A percentile compares a stretch with the other conserved stretches of the same genome.
Conservation (phyloP, 495 filamentous ascomycete species). For the Talaromyces ruber region DNA sequence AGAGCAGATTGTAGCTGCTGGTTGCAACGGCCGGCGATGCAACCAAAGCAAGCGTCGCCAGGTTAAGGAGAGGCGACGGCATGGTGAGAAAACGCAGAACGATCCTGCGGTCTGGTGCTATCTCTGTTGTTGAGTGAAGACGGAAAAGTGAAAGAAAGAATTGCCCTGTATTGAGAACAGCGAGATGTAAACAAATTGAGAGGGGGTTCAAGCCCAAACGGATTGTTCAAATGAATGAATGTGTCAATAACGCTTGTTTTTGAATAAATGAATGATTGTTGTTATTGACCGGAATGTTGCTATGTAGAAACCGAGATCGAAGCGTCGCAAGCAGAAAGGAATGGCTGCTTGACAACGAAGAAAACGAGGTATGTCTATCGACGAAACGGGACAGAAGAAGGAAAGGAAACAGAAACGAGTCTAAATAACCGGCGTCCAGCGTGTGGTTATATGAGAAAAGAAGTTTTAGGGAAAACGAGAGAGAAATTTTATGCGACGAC, state of each 20-base stretch:
- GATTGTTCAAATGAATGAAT: constrained; percentile 5
- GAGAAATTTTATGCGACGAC: not conserved
- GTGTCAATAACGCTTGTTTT: not conserved
- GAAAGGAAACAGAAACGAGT: not conserved
- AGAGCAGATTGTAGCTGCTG: constrained; percentile 28
- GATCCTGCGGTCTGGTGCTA: not conserved
- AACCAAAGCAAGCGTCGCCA: not conserved
- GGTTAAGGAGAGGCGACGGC: constrained; percentile 6
- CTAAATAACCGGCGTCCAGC: not conserved
- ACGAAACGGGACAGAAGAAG: not conserved
- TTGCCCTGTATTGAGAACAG: not conserved
- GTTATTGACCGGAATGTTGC: constrained; percentile 3
- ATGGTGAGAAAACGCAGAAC: constrained; percentile 6
- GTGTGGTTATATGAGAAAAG: not conserved
- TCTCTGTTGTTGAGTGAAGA: not conserved
- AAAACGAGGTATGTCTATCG: not conserved
- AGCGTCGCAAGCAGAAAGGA: constrained; percentile 18
- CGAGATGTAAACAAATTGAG: not conserved
- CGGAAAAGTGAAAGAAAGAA: not conserved
- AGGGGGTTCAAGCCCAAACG: not conserved
- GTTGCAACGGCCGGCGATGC: constrained; percentile 1
- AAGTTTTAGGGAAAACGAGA: not conserved
- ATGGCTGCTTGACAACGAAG: constrained; percentile 15
- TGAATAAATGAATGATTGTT: constrained; percentile 5
- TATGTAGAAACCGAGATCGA: constrained; percentile 15